Evolutionary conservation across 2,329 filamentous ascomycete species (phyloP).

Genomic region (Neofusicoccum laricinum): DNA sequence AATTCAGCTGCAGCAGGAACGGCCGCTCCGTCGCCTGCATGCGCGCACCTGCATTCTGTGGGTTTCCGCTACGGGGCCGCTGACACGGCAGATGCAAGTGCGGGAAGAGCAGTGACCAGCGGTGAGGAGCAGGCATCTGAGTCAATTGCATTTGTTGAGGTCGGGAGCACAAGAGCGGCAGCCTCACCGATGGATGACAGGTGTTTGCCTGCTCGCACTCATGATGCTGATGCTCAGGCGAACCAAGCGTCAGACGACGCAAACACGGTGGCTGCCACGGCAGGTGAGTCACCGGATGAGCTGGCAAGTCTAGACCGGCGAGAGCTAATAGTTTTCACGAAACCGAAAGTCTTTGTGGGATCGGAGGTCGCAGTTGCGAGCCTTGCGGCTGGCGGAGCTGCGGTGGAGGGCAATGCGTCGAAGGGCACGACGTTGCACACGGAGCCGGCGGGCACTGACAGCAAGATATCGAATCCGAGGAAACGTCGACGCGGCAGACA

Average conservation of each 20-base stretch:
- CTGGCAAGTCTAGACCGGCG: conserved; percentile 1
- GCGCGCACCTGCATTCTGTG: conserved; percentile 11
- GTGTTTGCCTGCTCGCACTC: conserved; percentile 4
- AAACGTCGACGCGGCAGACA: neutral
- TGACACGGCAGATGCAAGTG: conserved; percentile 5
- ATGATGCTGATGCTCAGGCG: conserved; percentile 12
- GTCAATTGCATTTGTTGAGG: conserved; percentile 6
- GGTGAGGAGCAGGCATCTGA: conserved; percentile 7
- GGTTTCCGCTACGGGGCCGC: neutral
- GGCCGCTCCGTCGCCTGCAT: neutral
- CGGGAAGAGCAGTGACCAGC: neutral
- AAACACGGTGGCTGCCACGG: conserved; percentile 11
- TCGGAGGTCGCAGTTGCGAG: neutral
- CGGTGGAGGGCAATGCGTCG: neutral
- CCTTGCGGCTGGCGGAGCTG: neutral
- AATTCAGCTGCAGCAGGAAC: conserved; percentile 7
- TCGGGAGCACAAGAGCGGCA: neutral
- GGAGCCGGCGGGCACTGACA: neutral
- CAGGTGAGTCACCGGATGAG: conserved; percentile 12
- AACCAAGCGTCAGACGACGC: conserved; percentile 5
- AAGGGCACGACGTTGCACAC: conserved; percentile 9
- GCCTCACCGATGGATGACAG: neutral
- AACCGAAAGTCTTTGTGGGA: neutral
- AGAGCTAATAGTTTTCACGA: conserved; percentile 9
- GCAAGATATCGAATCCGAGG: conserved; percentile 4